These are phyloP conservation scores for Entomortierella lignicola DNA, from an alignment of 192 early-diverging fungal genomes.

Conservation along the genomic window DNA sequence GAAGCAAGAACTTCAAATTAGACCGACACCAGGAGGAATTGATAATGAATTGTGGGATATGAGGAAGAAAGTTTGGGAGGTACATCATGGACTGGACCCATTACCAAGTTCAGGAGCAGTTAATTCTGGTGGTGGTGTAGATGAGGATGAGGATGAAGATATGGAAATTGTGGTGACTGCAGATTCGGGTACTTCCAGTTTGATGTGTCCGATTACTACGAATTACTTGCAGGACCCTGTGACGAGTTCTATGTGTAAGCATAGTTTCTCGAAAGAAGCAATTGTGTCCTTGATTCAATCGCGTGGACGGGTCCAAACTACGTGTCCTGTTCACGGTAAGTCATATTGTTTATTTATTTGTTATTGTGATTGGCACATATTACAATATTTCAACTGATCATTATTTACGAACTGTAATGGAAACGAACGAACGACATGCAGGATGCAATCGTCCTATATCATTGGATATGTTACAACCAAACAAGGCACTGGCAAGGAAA, in stretches of 20 bases:
- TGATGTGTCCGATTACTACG: slow-evolving; percentile 65
- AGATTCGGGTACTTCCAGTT: slow-evolving; percentile 5
- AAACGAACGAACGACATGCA: neutral
- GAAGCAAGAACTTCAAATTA: slow-evolving; percentile 18
- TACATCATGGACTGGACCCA: slow-evolving; percentile 26
- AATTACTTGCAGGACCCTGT: slow-evolving; percentile 64
- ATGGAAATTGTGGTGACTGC: slow-evolving; percentile 36
- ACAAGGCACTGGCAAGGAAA: slow-evolving; percentile 62
- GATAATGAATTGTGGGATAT: slow-evolving; percentile 28
- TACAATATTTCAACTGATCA: too few relatives aligned
- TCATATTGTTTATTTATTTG: neutral
- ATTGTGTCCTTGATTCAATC: slow-evolving; percentile 32
- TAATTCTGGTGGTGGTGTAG: slow-evolving; percentile 1
- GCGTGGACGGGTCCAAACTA: neutral
- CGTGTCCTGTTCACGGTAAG: slow-evolving; percentile 43
- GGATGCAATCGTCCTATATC: slow-evolving; percentile 57
- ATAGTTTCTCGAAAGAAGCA: slow-evolving; percentile 63
- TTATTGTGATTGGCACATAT: too few relatives aligned
- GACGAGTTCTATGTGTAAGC: slow-evolving; percentile 63
- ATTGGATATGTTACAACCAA: slow-evolving; percentile 45
- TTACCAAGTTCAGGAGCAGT: slow-evolving; percentile 12
- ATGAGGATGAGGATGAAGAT: slow-evolving; percentile 45
- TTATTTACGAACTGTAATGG: neutral
- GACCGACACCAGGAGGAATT: slow-evolving; percentile 14
- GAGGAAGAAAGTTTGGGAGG: slow-evolving; percentile 45